These are phyloP conservation scores for Crotalaria pallida DNA, from an alignment of 306 rosid species.

Conservation along the genomic window DNA sequence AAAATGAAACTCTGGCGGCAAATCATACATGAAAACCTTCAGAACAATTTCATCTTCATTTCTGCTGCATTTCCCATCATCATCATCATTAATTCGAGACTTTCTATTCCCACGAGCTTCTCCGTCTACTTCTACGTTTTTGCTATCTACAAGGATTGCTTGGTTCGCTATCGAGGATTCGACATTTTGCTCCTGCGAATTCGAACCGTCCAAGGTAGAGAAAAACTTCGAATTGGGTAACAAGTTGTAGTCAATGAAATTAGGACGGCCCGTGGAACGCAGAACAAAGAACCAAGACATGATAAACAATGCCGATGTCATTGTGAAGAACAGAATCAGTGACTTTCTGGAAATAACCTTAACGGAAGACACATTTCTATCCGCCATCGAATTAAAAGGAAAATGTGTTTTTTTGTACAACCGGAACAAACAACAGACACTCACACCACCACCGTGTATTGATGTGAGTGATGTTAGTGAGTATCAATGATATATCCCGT, in stretches of 20 bases:
- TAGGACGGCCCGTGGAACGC: constrained; percentile 36
- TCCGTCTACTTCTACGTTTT: constrained; percentile 16
- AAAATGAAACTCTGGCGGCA: constrained; percentile 62
- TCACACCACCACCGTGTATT: too few relatives aligned
- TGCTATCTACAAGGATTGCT: constrained; percentile 39
- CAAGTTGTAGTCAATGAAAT: constrained; percentile 23
- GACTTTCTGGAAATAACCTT: constrained; percentile 42
- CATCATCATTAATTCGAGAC: constrained; percentile 3
- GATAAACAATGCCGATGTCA: constrained; percentile 42
- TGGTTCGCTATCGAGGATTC: constrained; percentile 41
- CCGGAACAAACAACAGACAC: not conserved
- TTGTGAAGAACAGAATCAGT: constrained; percentile 38
- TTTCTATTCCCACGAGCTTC: not conserved
- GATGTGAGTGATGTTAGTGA: too few relatives aligned
- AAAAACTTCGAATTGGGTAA: constrained; percentile 41
- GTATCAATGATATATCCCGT: too few relatives aligned
- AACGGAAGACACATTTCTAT: constrained; percentile 20
- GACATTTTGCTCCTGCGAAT: not conserved
- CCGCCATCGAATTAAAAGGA: constrained; percentile 12
- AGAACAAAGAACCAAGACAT: constrained; percentile 58
- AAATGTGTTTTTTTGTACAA: too few relatives aligned
- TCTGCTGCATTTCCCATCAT: constrained; percentile 21
- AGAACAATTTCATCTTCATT: constrained; percentile 27
- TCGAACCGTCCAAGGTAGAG: not conserved
- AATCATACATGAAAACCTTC: constrained; percentile 74